Percentiles rank a stretch among this genome's conserved stretches.
These are phyloP conservation scores for Clarireedia hainanense DNA, from an alignment of 2,329 filamentous ascomycete species.

Conservation along the genomic window DNA sequence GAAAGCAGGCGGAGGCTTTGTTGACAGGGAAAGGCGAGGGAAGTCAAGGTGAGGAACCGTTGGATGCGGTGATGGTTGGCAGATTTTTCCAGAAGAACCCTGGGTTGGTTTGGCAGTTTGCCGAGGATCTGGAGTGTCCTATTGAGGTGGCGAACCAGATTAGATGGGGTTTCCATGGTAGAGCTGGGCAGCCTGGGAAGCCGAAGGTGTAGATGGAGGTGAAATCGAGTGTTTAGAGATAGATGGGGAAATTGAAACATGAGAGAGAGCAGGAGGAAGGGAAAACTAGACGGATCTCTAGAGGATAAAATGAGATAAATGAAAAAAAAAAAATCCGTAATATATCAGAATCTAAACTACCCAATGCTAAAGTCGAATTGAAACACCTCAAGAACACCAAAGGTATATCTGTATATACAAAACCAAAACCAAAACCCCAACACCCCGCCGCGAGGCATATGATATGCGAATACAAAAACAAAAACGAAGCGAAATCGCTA, in stretches of 20 bases:
- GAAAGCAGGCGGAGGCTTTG: constrained; percentile 39
- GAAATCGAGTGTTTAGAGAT: neutral
- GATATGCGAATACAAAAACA: too few species aligned
- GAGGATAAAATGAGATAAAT: too few species aligned
- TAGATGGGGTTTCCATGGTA: constrained; percentile 45
- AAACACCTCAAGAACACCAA: too few species aligned
- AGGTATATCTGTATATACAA: too few species aligned
- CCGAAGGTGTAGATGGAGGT: neutral
- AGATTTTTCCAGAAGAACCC: constrained; percentile 53
- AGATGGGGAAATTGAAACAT: neutral
- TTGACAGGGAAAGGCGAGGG: constrained; percentile 37
- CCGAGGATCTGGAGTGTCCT: constrained; percentile 42
- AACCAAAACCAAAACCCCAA: too few species aligned
- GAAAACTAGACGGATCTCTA: too few species aligned
- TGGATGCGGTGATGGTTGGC: constrained; percentile 44
- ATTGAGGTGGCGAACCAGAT: constrained; percentile 46
- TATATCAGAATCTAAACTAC: too few species aligned
- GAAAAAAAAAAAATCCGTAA: too few species aligned
- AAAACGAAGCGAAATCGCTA: too few species aligned
- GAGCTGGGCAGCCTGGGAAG: constrained; percentile 16
- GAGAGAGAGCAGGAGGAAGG: too few species aligned
- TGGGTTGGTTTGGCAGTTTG: constrained; percentile 46
- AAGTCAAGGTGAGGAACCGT: constrained; percentile 31
- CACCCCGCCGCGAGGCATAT: too few species aligned
- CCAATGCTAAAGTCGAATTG: too few species aligned